These are phyloP conservation scores for Westerdykella sp. DNA, from an alignment of 2,329 filamentous ascomycete species.

Conservation along the genomic window DNA sequence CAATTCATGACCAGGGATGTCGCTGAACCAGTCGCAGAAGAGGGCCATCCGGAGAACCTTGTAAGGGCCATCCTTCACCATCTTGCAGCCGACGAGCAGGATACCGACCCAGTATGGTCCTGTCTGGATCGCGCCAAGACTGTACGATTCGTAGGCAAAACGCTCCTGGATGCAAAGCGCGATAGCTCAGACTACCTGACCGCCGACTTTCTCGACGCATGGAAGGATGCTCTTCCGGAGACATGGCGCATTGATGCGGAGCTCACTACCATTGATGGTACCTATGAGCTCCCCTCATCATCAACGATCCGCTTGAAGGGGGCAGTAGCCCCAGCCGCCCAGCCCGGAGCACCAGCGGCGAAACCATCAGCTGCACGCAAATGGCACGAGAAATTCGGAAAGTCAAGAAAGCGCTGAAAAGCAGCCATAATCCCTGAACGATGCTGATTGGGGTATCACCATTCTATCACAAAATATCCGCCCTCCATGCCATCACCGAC, in stretches of 20 bases:
- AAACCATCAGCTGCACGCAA: slow-evolving; percentile 23
- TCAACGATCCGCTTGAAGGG: slow-evolving; percentile 27
- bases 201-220: slow-evolving; percentile 32
- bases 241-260: slow-evolving; percentile 31
- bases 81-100: slow-evolving; percentile 25
- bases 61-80: slow-evolving; percentile 33
- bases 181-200: slow-evolving; percentile 21
- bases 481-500: not conserved
- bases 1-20: slow-evolving; percentile 34
- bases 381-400: slow-evolving; percentile 37
- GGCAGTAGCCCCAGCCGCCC: slow-evolving; percentile 5
- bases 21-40: slow-evolving; percentile 27
- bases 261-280: slow-evolving; percentile 26
- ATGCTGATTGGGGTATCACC: too few relatives aligned
- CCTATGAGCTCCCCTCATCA: slow-evolving; percentile 28
- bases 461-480: not conserved
- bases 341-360: slow-evolving; percentile 3
- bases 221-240: slow-evolving; percentile 36
- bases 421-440: not conserved
- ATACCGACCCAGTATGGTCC: slow-evolving; percentile 26
- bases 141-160: slow-evolving; percentile 28
- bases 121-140: slow-evolving; percentile 30
- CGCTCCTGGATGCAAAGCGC: slow-evolving; percentile 24
- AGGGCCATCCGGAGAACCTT: slow-evolving; percentile 36
- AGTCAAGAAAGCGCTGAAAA: slow-evolving; percentile 25